phyloP scores from a whole-genome alignment of 306 rosid species.

The Calophaca sinica region DNA sequence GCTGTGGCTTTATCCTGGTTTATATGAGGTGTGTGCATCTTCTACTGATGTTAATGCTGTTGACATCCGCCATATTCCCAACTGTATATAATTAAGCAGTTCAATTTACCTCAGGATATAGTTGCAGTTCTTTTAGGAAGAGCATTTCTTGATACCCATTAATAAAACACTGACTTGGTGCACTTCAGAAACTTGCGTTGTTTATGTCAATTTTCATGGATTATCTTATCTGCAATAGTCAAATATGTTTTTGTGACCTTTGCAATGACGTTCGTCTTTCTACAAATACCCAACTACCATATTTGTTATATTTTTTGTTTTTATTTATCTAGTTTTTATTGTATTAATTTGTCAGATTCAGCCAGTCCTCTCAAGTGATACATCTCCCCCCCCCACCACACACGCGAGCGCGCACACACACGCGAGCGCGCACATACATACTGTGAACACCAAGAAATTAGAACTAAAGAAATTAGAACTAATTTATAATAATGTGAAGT shows the following conservation, averaged over 20 bases:
- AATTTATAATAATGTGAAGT: not conserved
- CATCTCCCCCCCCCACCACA: not conserved
- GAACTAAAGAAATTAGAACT: not conserved
- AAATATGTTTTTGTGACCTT: slow-evolving; percentile 6
- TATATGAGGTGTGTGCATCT: slow-evolving; percentile 78
- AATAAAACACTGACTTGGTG: not conserved
- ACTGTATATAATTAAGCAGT: slow-evolving; percentile 19
- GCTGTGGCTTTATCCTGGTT: slow-evolving; percentile 97
- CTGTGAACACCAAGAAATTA: not conserved
- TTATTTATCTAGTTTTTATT: not conserved
- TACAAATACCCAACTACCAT: not conserved
- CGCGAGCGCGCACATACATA: too few relatives aligned
- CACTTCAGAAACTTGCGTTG: slow-evolving; percentile 2
- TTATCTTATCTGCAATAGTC: not conserved
- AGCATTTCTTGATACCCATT: not conserved
- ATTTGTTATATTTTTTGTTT: not conserved
- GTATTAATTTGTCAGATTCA: not conserved
- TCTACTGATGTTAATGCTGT: slow-evolving; percentile 27
- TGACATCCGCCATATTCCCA: slow-evolving; percentile 6
- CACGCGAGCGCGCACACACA: too few relatives aligned
- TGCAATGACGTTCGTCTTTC: not conserved
- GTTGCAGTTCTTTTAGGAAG: slow-evolving; percentile 26
- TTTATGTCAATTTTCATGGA: slow-evolving; percentile 1
- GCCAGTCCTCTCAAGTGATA: not conserved
- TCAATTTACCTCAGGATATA: slow-evolving; percentile 9